Conservation (phyloP, 1,284 basidiomycete genomes). For the Fomitopsis betulina region DNA sequence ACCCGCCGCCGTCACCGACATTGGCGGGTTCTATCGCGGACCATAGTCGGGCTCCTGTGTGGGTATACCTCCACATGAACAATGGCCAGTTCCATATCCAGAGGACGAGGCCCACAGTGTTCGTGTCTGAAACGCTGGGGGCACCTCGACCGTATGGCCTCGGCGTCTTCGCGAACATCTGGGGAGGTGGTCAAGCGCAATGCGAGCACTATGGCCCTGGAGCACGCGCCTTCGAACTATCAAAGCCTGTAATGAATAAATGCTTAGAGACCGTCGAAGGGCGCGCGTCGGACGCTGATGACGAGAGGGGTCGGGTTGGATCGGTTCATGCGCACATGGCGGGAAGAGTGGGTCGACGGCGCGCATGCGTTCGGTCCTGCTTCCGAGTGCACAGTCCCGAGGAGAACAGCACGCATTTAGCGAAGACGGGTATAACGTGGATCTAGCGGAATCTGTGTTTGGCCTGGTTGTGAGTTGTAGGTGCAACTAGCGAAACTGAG, state of each 20-base stretch:
- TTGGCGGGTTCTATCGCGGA: too few relatives aligned
- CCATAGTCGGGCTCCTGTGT: too few relatives aligned
- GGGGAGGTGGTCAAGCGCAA: background rate
- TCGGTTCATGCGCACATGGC: background rate
- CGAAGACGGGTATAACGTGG: background rate
- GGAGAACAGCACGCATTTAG: background rate
- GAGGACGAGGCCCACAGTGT: background rate
- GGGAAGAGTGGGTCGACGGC: background rate
- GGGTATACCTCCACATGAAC: background rate
- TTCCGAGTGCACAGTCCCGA: background rate
- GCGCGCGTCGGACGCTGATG: constrained; percentile 1
- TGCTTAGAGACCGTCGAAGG: background rate
- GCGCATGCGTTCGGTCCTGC: background rate
- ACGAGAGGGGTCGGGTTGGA: background rate
- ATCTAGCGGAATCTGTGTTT: background rate
- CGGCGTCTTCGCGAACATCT: background rate
- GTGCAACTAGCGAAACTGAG: background rate
- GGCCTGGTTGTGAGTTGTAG: background rate
- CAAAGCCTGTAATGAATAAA: background rate
- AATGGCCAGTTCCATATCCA: background rate
- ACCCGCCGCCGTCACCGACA: background rate
- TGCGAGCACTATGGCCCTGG: background rate
- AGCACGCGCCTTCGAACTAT: background rate
- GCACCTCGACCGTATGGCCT: background rate
- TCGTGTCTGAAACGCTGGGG: background rate